Conservation (phyloP, 106 monocot species). For the Hemerocallis citrina region DNA sequence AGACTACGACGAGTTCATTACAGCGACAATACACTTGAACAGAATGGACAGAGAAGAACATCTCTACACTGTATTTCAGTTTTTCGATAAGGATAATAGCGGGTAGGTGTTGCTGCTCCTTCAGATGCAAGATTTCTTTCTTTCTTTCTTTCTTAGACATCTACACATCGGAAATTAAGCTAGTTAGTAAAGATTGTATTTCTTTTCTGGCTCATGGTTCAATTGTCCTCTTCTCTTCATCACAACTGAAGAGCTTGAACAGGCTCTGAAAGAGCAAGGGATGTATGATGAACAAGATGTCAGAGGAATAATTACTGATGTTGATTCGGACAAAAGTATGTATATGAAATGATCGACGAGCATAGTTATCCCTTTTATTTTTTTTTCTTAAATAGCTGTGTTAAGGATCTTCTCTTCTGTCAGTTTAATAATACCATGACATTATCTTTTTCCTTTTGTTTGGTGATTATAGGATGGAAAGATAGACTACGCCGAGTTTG, state of each 20-base stretch:
- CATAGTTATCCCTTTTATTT: too few species aligned
- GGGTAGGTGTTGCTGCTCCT: too few species aligned
- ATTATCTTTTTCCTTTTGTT: too few species aligned
- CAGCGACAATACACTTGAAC: constrained; percentile 88
- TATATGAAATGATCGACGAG: too few species aligned
- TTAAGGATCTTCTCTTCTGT: background rate
- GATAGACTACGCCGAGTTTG: constrained; percentile 40
- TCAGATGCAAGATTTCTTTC: too few species aligned
- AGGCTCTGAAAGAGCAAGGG: constrained; percentile 69
- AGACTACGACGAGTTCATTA: constrained; percentile 93
- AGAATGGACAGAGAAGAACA: constrained; percentile 91
- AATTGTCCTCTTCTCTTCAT: constrained; percentile 31
- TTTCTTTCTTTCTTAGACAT: too few species aligned
- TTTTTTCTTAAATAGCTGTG: too few species aligned
- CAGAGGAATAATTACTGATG: constrained; percentile 65
- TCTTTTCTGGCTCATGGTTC: background rate
- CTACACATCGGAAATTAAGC: too few species aligned
- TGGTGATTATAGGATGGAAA: constrained; percentile 66
- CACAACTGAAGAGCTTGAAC: constrained; percentile 88
- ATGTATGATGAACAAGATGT: constrained; percentile 67
- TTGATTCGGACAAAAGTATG: constrained; percentile 74
- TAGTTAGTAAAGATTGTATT: too few species aligned
- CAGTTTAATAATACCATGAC: too few species aligned
- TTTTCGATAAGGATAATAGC: constrained; percentile 80
- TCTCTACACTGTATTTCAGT: constrained; percentile 82